Evolutionary conservation across 768 basidiomycete genomes (phyloP), one percentile per base, ranked within the genome.

Genomic region (Exsudoporus frostii): DNA sequence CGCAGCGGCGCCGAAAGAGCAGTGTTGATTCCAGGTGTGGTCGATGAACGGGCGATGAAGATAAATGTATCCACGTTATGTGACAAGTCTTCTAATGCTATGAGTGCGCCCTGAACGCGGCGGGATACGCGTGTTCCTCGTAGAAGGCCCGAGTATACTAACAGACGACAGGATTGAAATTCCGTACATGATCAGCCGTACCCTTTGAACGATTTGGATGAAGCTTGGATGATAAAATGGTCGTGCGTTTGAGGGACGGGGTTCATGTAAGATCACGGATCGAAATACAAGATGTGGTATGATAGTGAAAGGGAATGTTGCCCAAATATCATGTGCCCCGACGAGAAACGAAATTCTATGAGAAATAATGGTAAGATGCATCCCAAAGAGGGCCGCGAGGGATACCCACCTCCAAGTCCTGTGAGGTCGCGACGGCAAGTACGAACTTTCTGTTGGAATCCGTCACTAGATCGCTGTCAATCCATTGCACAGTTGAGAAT

Each of bases 371-470:
- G 34, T 58, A 9, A 61, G 48, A 36, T 34, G 24, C 5, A 7
- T 45, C 20, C 15, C 36, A 5, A 33, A 1, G 19, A 25, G 24
- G 4, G 24, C 13, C 34, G 19, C 2, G 4, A 9, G 22, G 22
- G 11, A 15, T 4, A 43, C 57, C 27, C 5, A 64, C 68, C 64
- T 90, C 82, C 19, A 93, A 72, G 65, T 93, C 91, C 27, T 91
- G 84, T 17, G 74, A 65, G 19, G 91, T 93, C 1, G 87, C 90
- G 0, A 93, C 83, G 1, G 77, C 91, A 15, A 92, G 78, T 4
- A 93, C 90, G 53, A 93, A 93, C 65, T 92, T 91, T 51, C 90
- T 82, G 47, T 78, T 77, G 42, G 74, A 71, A 69, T 97, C 94
- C 5, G 94, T 95, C 34, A 96, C 94, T 93, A 56, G 19, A 48